phyloP scores from a whole-genome alignment of 2,329 filamentous ascomycete genomes.

The Dactylellina haptotyla region DNA sequence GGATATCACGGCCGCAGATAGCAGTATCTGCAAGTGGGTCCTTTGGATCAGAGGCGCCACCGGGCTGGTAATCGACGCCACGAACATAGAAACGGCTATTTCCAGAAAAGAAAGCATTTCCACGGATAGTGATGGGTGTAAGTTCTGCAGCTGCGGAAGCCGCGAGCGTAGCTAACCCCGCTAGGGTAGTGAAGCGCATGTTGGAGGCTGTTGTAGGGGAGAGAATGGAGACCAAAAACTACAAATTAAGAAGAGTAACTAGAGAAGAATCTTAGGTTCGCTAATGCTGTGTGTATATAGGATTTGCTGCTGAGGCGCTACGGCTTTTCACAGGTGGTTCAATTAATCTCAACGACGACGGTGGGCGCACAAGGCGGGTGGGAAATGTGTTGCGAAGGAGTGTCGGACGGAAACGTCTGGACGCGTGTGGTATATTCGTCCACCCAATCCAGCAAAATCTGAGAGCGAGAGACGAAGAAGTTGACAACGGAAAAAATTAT shows the following conservation, averaged over 20 bases:
- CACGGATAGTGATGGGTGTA: conserved; percentile 47
- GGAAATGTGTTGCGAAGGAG: conserved; percentile 35
- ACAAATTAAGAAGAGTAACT: background rate
- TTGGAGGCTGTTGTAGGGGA: conserved; percentile 11
- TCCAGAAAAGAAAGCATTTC: conserved; percentile 71
- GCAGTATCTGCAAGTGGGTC: conserved; percentile 80
- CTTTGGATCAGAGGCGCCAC: conserved; percentile 70
- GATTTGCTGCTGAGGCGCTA: too few relatives aligned
- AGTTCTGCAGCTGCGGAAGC: conserved; percentile 54
- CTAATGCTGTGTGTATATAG: background rate
- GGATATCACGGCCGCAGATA: conserved; percentile 81
- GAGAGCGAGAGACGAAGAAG: conserved; percentile 36
- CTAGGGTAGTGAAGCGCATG: conserved; percentile 69
- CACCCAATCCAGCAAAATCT: background rate
- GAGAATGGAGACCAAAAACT: conserved; percentile 7
- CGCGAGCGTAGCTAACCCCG: conserved; percentile 59
- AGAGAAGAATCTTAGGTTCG: background rate
- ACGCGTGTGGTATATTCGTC: conserved; percentile 2
- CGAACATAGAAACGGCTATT: conserved; percentile 70
- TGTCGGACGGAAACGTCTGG: conserved; percentile 24
- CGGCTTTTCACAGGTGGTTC: background rate
- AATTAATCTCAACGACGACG: background rate
- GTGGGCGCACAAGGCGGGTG: background rate
- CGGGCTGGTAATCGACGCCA: conserved; percentile 74
- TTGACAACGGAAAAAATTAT: conserved; percentile 11